Conservation (phyloP, 2,329 filamentous ascomycete genomes). For the Talaromyces sp. region DNA sequence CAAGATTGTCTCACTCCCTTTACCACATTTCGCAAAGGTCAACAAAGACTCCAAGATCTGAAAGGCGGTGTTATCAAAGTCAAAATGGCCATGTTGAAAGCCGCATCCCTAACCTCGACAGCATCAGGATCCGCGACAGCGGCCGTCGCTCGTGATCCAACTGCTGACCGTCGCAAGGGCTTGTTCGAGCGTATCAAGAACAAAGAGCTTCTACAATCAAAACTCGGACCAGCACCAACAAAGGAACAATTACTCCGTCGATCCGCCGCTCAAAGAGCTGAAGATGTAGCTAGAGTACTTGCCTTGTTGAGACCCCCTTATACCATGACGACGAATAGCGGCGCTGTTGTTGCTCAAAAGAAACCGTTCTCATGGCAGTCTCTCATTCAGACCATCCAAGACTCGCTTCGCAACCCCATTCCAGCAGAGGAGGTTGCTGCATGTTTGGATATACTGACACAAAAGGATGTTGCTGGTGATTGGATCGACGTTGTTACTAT, state of each 20-base stretch:
- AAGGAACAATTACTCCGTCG: slow-evolving; percentile 56
- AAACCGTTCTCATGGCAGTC: slow-evolving; percentile 62
- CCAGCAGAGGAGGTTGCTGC: slow-evolving; percentile 44
- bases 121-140: slow-evolving; percentile 15
- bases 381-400: slow-evolving; percentile 60
- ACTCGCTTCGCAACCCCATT: slow-evolving; percentile 56
- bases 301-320: slow-evolving; percentile 52
- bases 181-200: slow-evolving; percentile 70
- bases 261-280: slow-evolving; percentile 61
- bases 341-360: slow-evolving; percentile 41
- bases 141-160: slow-evolving; percentile 25
- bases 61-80: slow-evolving; percentile 35
- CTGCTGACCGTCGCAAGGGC: slow-evolving; percentile 47
- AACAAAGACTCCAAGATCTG: slow-evolving; percentile 37
- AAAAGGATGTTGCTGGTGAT: slow-evolving; percentile 43
- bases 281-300: slow-evolving; percentile 64
- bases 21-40: slow-evolving; percentile 34
- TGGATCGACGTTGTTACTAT: slow-evolving; percentile 48
- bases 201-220: slow-evolving; percentile 56
- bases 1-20: slow-evolving; percentile 35
- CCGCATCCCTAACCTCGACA: slow-evolving; percentile 9
- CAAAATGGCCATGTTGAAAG: slow-evolving; percentile 30
- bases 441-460: slow-evolving; percentile 45
- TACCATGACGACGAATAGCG: slow-evolving; percentile 28
- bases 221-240: slow-evolving; percentile 41